These are phyloP conservation scores for Harringtonia lauricola DNA, from an alignment of 2,329 filamentous ascomycete species.

Conservation along the genomic window DNA sequence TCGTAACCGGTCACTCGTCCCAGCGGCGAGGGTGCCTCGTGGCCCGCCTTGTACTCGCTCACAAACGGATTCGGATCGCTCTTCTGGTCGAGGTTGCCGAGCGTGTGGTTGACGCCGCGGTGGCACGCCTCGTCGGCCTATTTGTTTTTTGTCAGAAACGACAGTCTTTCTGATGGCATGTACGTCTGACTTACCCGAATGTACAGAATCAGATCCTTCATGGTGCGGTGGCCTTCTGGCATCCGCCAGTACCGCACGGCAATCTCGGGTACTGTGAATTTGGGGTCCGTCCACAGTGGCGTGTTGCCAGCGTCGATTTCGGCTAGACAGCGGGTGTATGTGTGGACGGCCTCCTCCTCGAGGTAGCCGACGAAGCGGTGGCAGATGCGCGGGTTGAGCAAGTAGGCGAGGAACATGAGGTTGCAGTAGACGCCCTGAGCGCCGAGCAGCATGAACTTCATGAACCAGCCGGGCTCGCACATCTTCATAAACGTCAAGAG, in stretches of 20 bases:
- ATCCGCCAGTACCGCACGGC: conserved; percentile 91
- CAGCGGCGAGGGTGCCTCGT: conserved; percentile 55
- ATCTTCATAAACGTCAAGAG: conserved; percentile 77
- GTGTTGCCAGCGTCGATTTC: conserved; percentile 80
- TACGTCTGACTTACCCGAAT: conserved; percentile 80
- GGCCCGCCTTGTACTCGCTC: conserved; percentile 63
- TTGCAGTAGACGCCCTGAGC: conserved; percentile 98
- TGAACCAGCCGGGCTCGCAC: conserved; percentile 68
- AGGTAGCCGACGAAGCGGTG: conserved; percentile 96
- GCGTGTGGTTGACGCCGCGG: conserved; percentile 89
- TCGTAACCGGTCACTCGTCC: conserved; percentile 67
- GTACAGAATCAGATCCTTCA: conserved; percentile 81
- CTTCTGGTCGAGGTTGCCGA: conserved; percentile 76
- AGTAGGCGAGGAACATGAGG: conserved; percentile 77
- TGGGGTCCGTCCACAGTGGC: conserved; percentile 62
- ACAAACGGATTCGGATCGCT: conserved; percentile 90
- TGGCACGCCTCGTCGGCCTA: conserved; percentile 60
- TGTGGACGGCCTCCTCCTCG: conserved; percentile 93
- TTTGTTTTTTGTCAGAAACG: background rate
- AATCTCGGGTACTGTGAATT: conserved; percentile 74
- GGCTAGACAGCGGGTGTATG: conserved; percentile 79
- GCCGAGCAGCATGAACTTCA: conserved; percentile 81
- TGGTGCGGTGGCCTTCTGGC: conserved; percentile 69
- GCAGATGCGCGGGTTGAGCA: conserved; percentile 75
- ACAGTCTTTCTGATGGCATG: too few relatives aligned